phyloP scores from a whole-genome alignment of 83 land plant genomes.

The Picea abies region DNA sequence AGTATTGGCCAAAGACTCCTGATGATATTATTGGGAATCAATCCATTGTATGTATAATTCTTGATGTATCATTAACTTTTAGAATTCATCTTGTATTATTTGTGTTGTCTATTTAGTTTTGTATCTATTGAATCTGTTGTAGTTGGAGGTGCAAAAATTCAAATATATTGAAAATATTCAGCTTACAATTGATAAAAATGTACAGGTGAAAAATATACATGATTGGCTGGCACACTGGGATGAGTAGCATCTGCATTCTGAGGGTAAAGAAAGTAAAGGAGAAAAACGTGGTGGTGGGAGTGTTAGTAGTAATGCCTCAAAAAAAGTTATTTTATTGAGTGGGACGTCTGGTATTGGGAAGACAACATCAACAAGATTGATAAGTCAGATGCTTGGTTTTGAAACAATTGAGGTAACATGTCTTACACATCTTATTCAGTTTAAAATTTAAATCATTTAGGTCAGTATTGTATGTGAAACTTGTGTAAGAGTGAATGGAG shows the following conservation, averaged over 20 bases:
- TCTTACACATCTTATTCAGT: not conserved
- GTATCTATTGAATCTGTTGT: not conserved
- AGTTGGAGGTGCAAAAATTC: not conserved
- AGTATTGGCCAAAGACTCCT: conserved; percentile 78
- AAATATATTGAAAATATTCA: not conserved
- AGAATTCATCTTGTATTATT: not conserved
- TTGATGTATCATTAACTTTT: not conserved
- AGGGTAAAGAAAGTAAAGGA: conserved; percentile 51
- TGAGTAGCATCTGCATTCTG: conserved; percentile 52
- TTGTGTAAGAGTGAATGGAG: not conserved
- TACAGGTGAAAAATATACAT: conserved; percentile 87
- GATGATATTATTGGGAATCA: conserved; percentile 93
- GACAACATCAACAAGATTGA: conserved; percentile 91
- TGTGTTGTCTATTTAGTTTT: not conserved
- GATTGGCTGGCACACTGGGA: conserved; percentile 92
- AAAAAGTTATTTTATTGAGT: conserved; percentile 88
- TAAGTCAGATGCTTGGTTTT: conserved; percentile 86
- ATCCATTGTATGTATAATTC: conserved; percentile 52
- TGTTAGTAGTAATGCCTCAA: conserved; percentile 27
- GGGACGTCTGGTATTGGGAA: conserved; percentile 98
- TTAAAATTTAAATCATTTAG: no score
- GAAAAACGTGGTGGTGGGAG: conserved; percentile 66
- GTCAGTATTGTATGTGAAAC: not conserved
- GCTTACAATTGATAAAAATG: not conserved
- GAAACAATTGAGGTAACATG: conserved; percentile 77